Conservation (phyloP, 78 protist genomes). For the Trichosphaerium sp. region DNA sequence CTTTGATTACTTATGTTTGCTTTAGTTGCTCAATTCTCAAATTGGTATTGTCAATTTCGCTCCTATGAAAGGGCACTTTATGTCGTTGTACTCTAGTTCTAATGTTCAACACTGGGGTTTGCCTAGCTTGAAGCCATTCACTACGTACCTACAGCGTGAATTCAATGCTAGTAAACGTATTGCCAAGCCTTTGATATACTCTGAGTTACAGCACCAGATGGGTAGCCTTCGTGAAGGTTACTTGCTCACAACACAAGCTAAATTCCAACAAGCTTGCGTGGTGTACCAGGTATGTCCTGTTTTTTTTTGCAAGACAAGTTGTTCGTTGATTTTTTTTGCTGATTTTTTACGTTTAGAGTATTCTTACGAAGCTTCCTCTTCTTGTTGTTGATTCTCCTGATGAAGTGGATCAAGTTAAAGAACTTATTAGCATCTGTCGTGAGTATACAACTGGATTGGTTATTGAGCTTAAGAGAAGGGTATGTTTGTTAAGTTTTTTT, state of each 20-base stretch:
- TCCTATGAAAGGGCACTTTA: conserved; percentile 64
- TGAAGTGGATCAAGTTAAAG: conserved; percentile 40
- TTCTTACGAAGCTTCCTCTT: conserved; percentile 31
- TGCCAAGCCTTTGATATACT: conserved; percentile 10
- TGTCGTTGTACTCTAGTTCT: conserved; percentile 8
- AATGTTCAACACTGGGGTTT: conserved; percentile 14
- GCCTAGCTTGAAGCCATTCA: conserved; percentile 29
- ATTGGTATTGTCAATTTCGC: conserved; percentile 74
- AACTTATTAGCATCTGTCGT: conserved; percentile 68
- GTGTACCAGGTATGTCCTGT: not conserved
- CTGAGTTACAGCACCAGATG: not conserved
- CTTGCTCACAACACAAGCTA: not conserved
- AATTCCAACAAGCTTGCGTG: no score
- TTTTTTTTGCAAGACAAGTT: not conserved
- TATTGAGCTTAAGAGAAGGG: conserved; percentile 54
- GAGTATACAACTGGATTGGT: conserved; percentile 81
- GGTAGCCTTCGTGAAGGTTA: not conserved
- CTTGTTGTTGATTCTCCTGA: conserved; percentile 15
- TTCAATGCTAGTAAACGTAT: conserved; percentile 17
- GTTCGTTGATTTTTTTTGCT: not conserved
- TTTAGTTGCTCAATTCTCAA: conserved; percentile 65
- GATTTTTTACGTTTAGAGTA: conserved; percentile 38
- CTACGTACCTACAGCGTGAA: conserved; percentile 7
- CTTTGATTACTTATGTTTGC: conserved; percentile 19
- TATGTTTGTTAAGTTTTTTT: not conserved